Evolutionary conservation across 2,329 filamentous ascomycete genomes (phyloP), one percentile per base, ranked within the genome.

Genomic region (Pseudocercospora fuligena): DNA sequence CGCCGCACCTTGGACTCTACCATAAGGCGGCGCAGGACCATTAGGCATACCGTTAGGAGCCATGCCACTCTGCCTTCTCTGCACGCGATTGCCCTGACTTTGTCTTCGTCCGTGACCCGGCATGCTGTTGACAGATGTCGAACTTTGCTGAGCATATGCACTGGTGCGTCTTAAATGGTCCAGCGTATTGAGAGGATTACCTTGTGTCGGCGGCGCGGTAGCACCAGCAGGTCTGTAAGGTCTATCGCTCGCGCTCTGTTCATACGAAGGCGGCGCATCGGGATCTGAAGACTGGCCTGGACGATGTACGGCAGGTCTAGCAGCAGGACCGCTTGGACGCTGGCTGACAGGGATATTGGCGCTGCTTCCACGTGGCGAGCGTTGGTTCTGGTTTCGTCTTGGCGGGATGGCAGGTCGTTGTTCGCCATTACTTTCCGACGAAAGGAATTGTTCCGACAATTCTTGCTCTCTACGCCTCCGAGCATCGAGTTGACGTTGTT

Each of bases 361-460:
- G 5, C 60, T 69, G 53, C 64, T 69, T 19, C 43, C 46, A 5
- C 61, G 66, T 7, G 62, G 61, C 3, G 47, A 71, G 69, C 62
- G 74, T 74, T 59, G 75, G 49, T 67, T 69, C 74, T 60, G 75
- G 47, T 67, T 69, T 43, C 72, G 69, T 61, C 73, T 69, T 1
- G 72, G 76, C 36, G 73, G 75, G 3, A 76, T 73, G 7, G 70
- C 66, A 31, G 75, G 75, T 3, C 70, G 69, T 53, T 68, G 66
- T 54, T 80, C 5, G 74, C 90, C 87, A 69, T 88, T 88, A 58
- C 31, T 58, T 53, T 59, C 61, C 8, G 61, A 56, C 71, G 74
- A 73, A 64, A 93, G 91, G 70, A 86, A 91, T 68, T 89, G 88
- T 74, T 91, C 89, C 0, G 89, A 91, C 0, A 92, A 82, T 65